A percentile compares a stretch with the other conserved stretches of the same genome.
Evolutionary conservation across 2,329 filamentous ascomycete genomes (phyloP).

Genomic region (Trichoderma harzianum): DNA sequence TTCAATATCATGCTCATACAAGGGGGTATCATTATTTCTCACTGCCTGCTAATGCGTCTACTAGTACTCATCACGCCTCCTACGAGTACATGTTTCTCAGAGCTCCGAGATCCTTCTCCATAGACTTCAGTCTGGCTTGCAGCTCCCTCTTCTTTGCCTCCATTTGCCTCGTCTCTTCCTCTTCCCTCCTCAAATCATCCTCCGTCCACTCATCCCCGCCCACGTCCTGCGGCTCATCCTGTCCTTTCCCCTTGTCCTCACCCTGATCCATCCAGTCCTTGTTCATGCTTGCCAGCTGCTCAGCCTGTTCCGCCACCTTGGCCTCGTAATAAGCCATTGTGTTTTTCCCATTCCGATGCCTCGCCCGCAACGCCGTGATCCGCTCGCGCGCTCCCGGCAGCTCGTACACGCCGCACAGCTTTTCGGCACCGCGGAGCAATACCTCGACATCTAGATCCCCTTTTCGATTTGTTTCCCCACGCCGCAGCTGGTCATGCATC

Average conservation of each 20-base stretch:
- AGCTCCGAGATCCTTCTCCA: conserved; percentile 56
- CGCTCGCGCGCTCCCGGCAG: conserved; percentile 74
- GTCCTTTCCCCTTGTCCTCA: conserved; percentile 51
- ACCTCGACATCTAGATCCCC: conserved; percentile 85
- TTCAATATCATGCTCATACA: background rate
- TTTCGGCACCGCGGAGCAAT: conserved; percentile 81
- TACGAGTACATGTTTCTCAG: conserved; percentile 47
- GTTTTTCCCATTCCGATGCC: conserved; percentile 66
- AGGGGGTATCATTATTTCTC: conserved; percentile 12
- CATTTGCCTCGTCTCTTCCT: conserved; percentile 60
- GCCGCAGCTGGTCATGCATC: conserved; percentile 74
- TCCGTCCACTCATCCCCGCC: conserved; percentile 56
- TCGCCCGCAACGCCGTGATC: conserved; percentile 68
- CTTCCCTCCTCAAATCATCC: conserved; percentile 65
- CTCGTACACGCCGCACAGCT: conserved; percentile 83
- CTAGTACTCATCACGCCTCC: background rate
- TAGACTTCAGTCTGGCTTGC: conserved; percentile 48
- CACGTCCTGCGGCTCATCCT: conserved; percentile 48
- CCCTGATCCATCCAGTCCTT: conserved; percentile 52
- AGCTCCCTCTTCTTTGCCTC: conserved; percentile 56
- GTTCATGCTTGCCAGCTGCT: conserved; percentile 71
- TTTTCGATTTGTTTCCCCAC: conserved; percentile 47
- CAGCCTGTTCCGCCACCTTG: conserved; percentile 72
- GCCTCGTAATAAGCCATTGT: conserved; percentile 80
- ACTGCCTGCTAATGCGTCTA: background rate